Base-by-base conservation (phyloP, 202 grass and related monocot genomes). In the Panicum hallii region DNA sequence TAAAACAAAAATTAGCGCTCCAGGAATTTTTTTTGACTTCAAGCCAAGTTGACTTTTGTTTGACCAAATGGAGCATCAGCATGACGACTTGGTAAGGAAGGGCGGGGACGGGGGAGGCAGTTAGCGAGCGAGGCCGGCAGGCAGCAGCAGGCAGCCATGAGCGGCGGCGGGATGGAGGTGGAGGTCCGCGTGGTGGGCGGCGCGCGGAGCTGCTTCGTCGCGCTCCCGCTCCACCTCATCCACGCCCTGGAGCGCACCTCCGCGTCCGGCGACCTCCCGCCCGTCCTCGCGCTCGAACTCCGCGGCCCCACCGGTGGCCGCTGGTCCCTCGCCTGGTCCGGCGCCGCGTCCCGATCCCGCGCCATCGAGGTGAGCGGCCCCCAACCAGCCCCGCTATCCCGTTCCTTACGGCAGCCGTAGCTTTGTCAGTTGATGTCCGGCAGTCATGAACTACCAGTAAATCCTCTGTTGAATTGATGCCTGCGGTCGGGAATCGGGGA, bases 311-410 rank as follows among this genome's bases (percentile, higher is more conserved):
- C 81, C 67, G 85, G 75, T 36, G 87, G 44, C 2, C 84, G 79
- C 15, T 99, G 97, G 93, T 92, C 88, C 85, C 73, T 99, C 52
- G 91, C 93, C 20, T 99, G 96, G 96, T 96, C 96, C 53, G 93
- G 91, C 77, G 89, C 91, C 10, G 84, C 90, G 28, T 95, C 96
- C 54, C 80, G 58, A 13, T 92, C 96, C 77, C 57, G 55, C 19
- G 87, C 88, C 54, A 88, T 99, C 74, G 96, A 99, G 96, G 96
- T 95, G 69, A 86, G 77, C 43, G 3, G 12, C 10, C 34, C 22
- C 22, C 5, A 60, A 2, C 30, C 63, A n/a, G 32, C 54, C 9
- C 60, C 44, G 12, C 78, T 81, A 13, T 32, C 23, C 42, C 46
- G 20, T 43, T 14, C 38, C 40, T 54, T 34, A n/a, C 34, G 32